phyloP scores from a whole-genome alignment of 257 asterid species.

The Solanum virginianum region DNA sequence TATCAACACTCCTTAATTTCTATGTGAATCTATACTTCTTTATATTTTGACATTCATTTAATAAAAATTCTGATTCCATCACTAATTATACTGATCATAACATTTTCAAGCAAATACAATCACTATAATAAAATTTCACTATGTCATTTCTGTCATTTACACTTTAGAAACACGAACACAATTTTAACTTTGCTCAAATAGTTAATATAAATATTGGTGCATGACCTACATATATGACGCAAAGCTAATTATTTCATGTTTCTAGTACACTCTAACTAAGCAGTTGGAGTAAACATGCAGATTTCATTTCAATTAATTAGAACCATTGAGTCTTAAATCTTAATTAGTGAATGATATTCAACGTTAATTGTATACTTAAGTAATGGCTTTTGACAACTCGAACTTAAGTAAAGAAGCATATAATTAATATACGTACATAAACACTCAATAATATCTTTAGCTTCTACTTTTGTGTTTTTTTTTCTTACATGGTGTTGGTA shows the following conservation, averaged over 20 bases:
- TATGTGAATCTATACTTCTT: no score
- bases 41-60: no score
- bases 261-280: no score
- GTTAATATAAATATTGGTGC: neutral
- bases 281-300: neutral
- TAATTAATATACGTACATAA: no score
- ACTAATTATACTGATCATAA: no score
- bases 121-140: no score
- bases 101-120: no score
- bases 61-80: no score
- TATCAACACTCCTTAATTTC: no score
- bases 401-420: neutral
- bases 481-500: no score
- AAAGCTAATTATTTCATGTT: neutral
- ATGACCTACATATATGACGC: neutral
- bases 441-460: no score
- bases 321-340: neutral
- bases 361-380: neutral
- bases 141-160: neutral
- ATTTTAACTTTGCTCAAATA: neutral
- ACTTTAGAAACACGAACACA: neutral
- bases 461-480: no score
- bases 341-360: neutral
- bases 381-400: neutral
- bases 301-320: neutral